These are phyloP conservation scores for Neonothopanus nambi DNA, from an alignment of 1,284 basidiomycete species.

Conservation along the genomic window DNA sequence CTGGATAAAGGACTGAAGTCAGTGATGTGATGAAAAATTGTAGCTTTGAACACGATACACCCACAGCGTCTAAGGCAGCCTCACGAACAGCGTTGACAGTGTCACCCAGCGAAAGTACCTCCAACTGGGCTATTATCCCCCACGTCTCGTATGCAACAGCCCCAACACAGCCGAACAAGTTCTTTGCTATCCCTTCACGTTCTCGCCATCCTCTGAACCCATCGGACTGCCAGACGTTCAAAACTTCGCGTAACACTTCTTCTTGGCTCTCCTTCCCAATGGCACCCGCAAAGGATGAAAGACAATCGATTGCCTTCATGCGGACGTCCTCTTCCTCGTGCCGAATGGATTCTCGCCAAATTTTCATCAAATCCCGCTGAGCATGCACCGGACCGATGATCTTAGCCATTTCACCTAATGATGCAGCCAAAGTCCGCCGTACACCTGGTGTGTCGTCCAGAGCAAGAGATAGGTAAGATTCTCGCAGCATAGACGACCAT, in stretches of 20 bases:
- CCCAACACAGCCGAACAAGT: slow-evolving; percentile 50
- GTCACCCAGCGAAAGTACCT: slow-evolving; percentile 75
- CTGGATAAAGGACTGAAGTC: slow-evolving; percentile 31
- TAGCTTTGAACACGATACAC: slow-evolving; percentile 30
- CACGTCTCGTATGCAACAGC: slow-evolving; percentile 34
- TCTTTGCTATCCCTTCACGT: slow-evolving; percentile 68
- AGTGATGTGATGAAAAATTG: slow-evolving; percentile 20
- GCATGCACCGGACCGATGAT: slow-evolving; percentile 79
- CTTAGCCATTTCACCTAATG: slow-evolving; percentile 86
- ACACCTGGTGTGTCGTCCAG: slow-evolving; percentile 63
- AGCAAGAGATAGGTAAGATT: slow-evolving; percentile 68
- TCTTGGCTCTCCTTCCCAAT: slow-evolving; percentile 52
- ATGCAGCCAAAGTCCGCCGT: slow-evolving; percentile 80
- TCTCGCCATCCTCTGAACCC: slow-evolving; percentile 81
- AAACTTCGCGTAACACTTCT: slow-evolving; percentile 54
- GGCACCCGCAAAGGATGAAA: slow-evolving; percentile 59
- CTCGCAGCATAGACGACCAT: slow-evolving; percentile 74
- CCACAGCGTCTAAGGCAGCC: slow-evolving; percentile 66
- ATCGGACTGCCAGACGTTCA: slow-evolving; percentile 63
- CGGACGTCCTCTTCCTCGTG: slow-evolving; percentile 71
- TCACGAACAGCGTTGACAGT: slow-evolving; percentile 83
- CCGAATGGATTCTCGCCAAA: slow-evolving; percentile 68
- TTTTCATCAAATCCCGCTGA: slow-evolving; percentile 67
- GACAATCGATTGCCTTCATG: slow-evolving; percentile 64
- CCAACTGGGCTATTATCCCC: slow-evolving; percentile 40